phyloP scores from a whole-genome alignment of 345 rosid genomes.

The Bruguiera gymnorhiza region DNA sequence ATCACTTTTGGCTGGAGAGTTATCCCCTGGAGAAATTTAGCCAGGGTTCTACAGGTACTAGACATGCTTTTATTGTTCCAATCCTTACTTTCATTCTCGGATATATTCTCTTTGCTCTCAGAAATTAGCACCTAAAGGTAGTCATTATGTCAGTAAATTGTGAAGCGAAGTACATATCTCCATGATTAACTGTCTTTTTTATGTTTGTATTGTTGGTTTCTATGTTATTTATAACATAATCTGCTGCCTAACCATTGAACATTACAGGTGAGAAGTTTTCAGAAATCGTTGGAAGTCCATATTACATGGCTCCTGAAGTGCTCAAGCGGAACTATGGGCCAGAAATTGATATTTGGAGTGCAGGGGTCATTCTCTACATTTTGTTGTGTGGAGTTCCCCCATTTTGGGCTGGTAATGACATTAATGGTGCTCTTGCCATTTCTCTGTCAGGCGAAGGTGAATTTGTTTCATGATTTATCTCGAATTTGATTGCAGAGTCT shows the following conservation, averaged over 20 bases:
- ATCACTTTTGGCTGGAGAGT: background rate
- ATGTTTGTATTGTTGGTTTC: background rate
- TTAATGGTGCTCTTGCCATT: constrained; percentile 1
- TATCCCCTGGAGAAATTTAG: background rate
- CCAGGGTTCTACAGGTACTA: background rate
- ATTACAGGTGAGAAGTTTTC: constrained; percentile 84
- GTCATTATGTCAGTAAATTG: background rate
- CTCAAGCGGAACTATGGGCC: constrained; percentile 93
- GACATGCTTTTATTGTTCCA: background rate
- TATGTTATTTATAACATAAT: background rate
- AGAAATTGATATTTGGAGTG: constrained; percentile 99
- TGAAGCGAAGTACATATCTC: background rate
- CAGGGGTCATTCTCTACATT: constrained; percentile 96
- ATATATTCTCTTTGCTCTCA: background rate
- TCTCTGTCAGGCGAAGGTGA: background rate
- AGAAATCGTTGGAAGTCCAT: constrained; percentile 98
- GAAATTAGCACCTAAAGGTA: background rate
- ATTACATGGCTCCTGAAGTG: constrained; percentile 99
- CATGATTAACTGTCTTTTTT: background rate
- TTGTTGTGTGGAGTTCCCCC: constrained; percentile 98
- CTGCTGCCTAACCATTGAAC: constrained; percentile 20
- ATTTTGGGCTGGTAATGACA: constrained; percentile 89
- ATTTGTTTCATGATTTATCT: background rate
- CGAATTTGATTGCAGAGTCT: constrained; percentile 55
- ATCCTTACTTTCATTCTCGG: background rate